Evolutionary conservation across 2,329 filamentous ascomycete genomes (phyloP).

Genomic region (Ophiostoma populinum): DNA sequence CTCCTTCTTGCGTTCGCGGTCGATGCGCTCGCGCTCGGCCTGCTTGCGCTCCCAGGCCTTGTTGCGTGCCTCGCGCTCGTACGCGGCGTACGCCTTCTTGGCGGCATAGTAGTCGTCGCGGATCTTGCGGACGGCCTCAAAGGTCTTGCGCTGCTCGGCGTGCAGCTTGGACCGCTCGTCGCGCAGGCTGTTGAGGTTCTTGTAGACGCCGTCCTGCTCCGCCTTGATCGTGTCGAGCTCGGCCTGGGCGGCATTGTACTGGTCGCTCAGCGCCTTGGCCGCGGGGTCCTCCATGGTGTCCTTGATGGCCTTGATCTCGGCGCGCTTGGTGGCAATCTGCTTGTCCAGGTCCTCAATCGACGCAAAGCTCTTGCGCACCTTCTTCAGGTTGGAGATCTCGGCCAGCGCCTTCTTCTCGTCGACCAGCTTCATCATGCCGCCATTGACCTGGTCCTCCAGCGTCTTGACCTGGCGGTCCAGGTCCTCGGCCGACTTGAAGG

Average conservation of each 20-base stretch:
- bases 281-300: conserved; percentile 85
- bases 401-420: conserved; percentile 89
- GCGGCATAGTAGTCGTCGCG: conserved; percentile 78
- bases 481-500: conserved; percentile 78
- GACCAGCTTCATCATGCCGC: conserved; percentile 83
- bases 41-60: conserved; percentile 60
- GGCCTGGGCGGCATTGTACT: conserved; percentile 68
- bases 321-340: conserved; percentile 72
- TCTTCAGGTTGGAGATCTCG: conserved; percentile 69
- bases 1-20: conserved; percentile 58
- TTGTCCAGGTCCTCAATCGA: conserved; percentile 74
- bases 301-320: conserved; percentile 75
- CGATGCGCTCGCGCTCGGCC: conserved; percentile 59
- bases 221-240: conserved; percentile 84
- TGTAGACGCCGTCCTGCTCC: conserved; percentile 80
- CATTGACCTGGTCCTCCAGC: conserved; percentile 73
- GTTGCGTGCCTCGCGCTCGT: conserved; percentile 69
- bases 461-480: conserved; percentile 66
- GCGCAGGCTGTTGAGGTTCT: conserved; percentile 66
- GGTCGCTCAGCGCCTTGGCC: conserved; percentile 70
- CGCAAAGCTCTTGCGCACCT: conserved; percentile 80
- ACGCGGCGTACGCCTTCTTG: conserved; percentile 67
- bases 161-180: conserved; percentile 77
- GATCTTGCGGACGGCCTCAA: conserved; percentile 60
- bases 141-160: conserved; percentile 75